phyloP scores from a whole-genome alignment of 176 grass and related monocot genomes.

The Echinochloa phyllopogon region DNA sequence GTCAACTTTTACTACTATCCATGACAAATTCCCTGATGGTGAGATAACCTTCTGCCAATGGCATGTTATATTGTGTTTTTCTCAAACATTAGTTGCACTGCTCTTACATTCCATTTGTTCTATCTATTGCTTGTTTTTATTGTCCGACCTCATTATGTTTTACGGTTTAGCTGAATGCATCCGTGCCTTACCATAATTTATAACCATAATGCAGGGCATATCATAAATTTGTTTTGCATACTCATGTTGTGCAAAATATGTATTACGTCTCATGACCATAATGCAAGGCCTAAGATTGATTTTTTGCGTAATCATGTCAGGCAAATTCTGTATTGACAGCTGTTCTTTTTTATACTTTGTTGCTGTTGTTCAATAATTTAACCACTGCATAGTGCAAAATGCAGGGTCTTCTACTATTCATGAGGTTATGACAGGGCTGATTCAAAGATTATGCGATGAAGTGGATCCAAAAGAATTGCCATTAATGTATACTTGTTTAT shows the following conservation, averaged over 20 bases:
- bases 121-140: background rate
- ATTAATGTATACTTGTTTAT: conserved; percentile 71
- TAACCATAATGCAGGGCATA: conserved; percentile 29
- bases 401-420: conserved; percentile 62
- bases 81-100: background rate
- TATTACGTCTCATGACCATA: background rate
- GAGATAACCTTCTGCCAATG: conserved; percentile 42
- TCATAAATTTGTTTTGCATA: background rate
- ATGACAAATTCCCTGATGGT: conserved; percentile 73
- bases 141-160: background rate
- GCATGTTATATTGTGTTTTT: conserved; percentile 29
- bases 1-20: conserved; percentile 48
- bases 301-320: background rate
- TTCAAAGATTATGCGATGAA: conserved; percentile 74
- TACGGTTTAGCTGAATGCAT: conserved; percentile 17
- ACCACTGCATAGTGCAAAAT: conserved; percentile 21
- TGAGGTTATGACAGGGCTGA: conserved; percentile 69
- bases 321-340: background rate
- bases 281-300: background rate
- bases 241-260: background rate
- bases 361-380: conserved; percentile 21
- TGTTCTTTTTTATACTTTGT: conserved; percentile 1
- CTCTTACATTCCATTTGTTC: conserved; percentile 2
- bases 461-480: conserved; percentile 71
- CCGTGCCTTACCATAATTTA: background rate